These are phyloP conservation scores for Cymbopogon flexuosus DNA, from an alignment of 202 grass and related monocot species.

Conservation along the genomic window DNA sequence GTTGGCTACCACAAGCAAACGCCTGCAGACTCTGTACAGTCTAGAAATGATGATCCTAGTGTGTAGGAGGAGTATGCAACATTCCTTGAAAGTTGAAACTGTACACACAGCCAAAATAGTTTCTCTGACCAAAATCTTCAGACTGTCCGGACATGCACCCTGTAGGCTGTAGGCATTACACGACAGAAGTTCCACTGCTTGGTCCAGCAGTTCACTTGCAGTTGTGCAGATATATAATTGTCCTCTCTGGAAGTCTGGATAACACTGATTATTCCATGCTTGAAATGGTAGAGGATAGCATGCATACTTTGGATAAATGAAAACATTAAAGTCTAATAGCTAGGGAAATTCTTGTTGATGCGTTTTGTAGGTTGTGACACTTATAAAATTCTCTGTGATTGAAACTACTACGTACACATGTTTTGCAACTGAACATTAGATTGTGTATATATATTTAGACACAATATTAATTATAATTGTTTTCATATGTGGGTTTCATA, in stretches of 20 bases:
- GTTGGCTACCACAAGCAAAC: background rate
- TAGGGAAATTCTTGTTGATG: background rate
- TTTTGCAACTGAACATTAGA: no score
- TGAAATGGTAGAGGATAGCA: background rate
- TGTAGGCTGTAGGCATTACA: constrained; percentile 4
- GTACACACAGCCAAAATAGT: background rate
- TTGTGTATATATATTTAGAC: no score
- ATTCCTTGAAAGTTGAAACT: constrained; percentile 26
- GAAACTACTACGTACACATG: no score
- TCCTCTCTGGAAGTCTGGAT: background rate
- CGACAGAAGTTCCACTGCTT: constrained; percentile 7
- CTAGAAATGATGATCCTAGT: background rate
- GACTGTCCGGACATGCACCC: constrained; percentile 23
- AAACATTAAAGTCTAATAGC: background rate
- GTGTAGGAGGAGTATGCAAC: background rate
- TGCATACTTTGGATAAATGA: background rate
- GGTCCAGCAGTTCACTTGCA: background rate
- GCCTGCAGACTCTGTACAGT: background rate
- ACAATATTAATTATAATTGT: no score
- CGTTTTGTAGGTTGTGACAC: no score
- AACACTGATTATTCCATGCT: background rate
- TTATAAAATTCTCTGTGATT: no score
- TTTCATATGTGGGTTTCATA: no score
- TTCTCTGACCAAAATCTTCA: constrained; percentile 31
- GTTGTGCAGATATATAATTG: background rate